A percentile compares a stretch with the other conserved stretches of the same genome.
Conservation (phyloP, 2,329 filamentous ascomycete genomes). For the Phoma sp. region DNA sequence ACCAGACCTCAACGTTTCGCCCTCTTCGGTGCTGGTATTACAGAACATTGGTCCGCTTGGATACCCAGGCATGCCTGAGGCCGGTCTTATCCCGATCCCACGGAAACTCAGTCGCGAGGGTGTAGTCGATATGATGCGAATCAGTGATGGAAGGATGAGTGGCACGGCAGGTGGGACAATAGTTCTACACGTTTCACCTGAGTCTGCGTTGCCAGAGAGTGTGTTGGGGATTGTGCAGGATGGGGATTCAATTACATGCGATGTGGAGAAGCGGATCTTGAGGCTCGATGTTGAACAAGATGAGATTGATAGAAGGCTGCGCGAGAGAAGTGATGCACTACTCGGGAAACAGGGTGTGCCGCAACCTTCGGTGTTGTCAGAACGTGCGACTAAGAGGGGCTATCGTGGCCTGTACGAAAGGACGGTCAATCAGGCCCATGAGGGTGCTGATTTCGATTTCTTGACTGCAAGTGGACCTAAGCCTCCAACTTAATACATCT, state of each 20-base stretch:
- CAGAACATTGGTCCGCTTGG: slow-evolving; percentile 90
- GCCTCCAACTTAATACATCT: neutral
- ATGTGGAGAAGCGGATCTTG: slow-evolving; percentile 54
- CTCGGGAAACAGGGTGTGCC: slow-evolving; percentile 19
- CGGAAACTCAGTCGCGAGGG: slow-evolving; percentile 62
- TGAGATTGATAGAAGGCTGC: slow-evolving; percentile 52
- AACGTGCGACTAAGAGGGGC: slow-evolving; percentile 51
- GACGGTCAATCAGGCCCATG: slow-evolving; percentile 66
- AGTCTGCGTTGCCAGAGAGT: slow-evolving; percentile 58
- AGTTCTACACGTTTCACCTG: slow-evolving; percentile 61
- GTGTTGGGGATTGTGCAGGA: slow-evolving; percentile 58
- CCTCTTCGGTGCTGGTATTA: slow-evolving; percentile 85
- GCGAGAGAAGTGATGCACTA: slow-evolving; percentile 37
- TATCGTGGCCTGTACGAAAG: slow-evolving; percentile 68
- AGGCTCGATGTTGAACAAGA: slow-evolving; percentile 53
- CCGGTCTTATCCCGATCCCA: slow-evolving; percentile 81
- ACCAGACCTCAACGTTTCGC: slow-evolving; percentile 72
- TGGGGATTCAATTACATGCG: slow-evolving; percentile 58
- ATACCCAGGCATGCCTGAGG: slow-evolving; percentile 93
- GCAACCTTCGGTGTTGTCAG: slow-evolving; percentile 10
- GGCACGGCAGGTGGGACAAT: slow-evolving; percentile 65
- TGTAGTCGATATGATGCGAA: slow-evolving; percentile 61
- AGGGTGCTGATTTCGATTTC: slow-evolving; percentile 68
- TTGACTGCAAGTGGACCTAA: slow-evolving; percentile 49
- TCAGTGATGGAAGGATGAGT: slow-evolving; percentile 64